These are phyloP conservation scores for Periglandula ipomoeae DNA, from an alignment of 2,329 filamentous ascomycete genomes.

Conservation along the genomic window DNA sequence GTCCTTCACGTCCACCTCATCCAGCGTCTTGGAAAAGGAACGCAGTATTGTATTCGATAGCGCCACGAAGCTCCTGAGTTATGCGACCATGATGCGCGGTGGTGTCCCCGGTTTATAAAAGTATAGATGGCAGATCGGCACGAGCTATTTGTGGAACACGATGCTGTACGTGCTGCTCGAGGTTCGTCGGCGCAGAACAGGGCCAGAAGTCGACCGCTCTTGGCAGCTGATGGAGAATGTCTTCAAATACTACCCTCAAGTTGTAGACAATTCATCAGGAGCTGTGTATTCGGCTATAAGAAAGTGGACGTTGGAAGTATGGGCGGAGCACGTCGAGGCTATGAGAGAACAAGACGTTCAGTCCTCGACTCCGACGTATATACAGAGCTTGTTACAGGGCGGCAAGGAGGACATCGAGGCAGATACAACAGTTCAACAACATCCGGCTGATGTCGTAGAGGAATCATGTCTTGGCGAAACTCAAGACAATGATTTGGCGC, in stretches of 20 bases:
- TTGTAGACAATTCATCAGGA: constrained; percentile 12
- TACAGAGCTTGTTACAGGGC: too few species aligned
- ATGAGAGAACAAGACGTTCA: too few species aligned
- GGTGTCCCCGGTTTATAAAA: constrained; percentile 14
- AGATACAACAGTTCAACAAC: too few species aligned
- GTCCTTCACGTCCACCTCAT: background rate
- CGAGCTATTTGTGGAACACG: constrained; percentile 21
- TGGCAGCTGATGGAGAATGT: constrained; percentile 18
- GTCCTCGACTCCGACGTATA: too few species aligned
- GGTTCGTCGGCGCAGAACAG: constrained; percentile 15
- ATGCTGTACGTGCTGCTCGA: constrained; percentile 22
- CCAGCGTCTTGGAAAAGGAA: too few species aligned
- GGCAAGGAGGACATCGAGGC: too few species aligned
- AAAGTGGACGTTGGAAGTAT: too few species aligned
- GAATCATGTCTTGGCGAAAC: too few species aligned
- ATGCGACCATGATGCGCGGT: constrained; percentile 12
- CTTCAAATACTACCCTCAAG: constrained; percentile 14
- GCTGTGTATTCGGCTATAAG: constrained; percentile 4
- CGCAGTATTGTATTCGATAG: constrained; percentile 8
- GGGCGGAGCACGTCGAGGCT: too few species aligned
- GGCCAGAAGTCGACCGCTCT: constrained; percentile 17
- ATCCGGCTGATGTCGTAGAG: too few species aligned
- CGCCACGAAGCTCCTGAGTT: constrained; percentile 13
- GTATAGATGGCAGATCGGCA: constrained; percentile 18
- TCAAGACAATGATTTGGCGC: too few species aligned